A percentile compares a stretch with the other conserved stretches of the same genome.
Conservation (phyloP, 352 stramenopile species). For the Phytophthora pluvialis region DNA sequence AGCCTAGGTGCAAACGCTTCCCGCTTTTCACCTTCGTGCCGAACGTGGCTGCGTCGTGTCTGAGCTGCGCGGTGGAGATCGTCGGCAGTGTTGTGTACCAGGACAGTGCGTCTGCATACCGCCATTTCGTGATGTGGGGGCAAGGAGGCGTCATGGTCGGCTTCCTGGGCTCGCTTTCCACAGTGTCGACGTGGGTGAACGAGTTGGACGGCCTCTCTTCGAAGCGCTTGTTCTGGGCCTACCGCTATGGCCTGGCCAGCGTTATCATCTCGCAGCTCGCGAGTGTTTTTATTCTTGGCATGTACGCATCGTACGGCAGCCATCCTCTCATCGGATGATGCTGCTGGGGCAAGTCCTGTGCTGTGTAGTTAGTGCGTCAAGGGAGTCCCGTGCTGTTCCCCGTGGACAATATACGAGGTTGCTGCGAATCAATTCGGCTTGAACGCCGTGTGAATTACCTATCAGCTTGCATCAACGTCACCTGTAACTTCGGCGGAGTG, state of each 20-base stretch:
- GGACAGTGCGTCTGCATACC: conserved; percentile 36
- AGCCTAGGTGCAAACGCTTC: conserved; percentile 56
- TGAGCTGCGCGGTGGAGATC: conserved; percentile 56
- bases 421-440: conserved; percentile 10
- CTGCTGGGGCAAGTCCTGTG: conserved; percentile 1
- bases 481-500: not conserved
- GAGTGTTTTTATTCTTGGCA: conserved; percentile 63
- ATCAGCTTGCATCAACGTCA: conserved; percentile 2
- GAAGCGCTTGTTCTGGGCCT: conserved; percentile 53
- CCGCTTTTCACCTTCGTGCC: conserved; percentile 72
- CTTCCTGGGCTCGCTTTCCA: conserved; percentile 73
- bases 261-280: conserved; percentile 58
- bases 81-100: conserved; percentile 41
- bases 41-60: conserved; percentile 59
- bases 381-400: conserved; percentile 12
- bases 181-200: conserved; percentile 72
- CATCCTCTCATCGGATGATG: conserved; percentile 43
- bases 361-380: conserved; percentile 31
- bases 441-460: conserved; percentile 7
- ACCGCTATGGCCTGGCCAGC: conserved; percentile 57
- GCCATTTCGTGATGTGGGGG: conserved; percentile 52
- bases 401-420: conserved; percentile 18
- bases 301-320: conserved; percentile 51
- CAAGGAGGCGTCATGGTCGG: conserved; percentile 55
- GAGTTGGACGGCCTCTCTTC: conserved; percentile 61